A percentile compares a stretch with the other conserved stretches of the same genome.
Conservation (phyloP, 768 basidiomycete genomes). For the Tulasnella calospora region DNA sequence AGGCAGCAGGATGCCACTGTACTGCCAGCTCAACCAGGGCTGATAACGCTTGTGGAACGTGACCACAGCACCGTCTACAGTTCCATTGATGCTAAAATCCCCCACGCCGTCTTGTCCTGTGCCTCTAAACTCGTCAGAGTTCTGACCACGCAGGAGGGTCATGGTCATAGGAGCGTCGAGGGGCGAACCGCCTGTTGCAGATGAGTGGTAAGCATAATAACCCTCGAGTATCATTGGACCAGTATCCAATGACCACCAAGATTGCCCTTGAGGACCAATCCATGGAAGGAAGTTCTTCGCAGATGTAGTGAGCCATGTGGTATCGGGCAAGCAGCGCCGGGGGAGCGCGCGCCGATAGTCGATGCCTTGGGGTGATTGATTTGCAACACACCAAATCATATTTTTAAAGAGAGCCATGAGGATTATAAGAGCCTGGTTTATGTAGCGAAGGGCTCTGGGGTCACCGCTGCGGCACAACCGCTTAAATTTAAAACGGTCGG, state of each 20-base stretch:
- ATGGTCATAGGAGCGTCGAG: not conserved
- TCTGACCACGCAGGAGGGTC: not conserved
- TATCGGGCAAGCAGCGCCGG: not conserved
- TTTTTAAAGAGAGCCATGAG: not conserved
- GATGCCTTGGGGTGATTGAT: not conserved
- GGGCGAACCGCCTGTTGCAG: not conserved
- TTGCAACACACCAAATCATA: not conserved
- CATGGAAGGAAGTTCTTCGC: not conserved
- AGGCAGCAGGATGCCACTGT: slow-evolving; percentile 1
- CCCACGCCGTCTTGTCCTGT: not conserved
- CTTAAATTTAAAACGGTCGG: not conserved
- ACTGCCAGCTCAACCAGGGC: not conserved
- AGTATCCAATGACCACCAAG: not conserved
- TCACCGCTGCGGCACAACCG: not conserved
- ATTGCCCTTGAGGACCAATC: not conserved
- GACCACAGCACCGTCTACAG: not conserved
- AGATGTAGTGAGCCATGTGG: not conserved
- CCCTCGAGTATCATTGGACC: not conserved
- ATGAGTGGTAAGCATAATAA: not conserved
- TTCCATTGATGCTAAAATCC: not conserved
- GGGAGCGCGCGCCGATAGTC: not conserved
- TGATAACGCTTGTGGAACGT: not conserved
- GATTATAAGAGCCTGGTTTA: not conserved
- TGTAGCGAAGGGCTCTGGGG: not conserved
- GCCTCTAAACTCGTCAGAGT: not conserved